These are phyloP conservation scores for Larix kaempferi DNA, from an alignment of 75 land plant species.

Conservation along the genomic window DNA sequence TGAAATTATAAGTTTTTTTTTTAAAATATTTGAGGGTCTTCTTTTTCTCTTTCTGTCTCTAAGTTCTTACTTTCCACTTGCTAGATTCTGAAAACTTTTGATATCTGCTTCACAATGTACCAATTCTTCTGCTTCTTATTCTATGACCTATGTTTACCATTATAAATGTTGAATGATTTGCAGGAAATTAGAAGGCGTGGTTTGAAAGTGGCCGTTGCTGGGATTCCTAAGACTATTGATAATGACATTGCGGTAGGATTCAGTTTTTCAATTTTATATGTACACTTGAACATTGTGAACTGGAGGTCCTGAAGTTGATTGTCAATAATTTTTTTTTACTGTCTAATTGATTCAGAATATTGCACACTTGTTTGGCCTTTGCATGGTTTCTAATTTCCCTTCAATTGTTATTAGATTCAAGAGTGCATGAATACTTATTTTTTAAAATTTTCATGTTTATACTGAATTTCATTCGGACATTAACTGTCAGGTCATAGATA, in stretches of 20 bases:
- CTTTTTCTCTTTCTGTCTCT: too few relatives aligned
- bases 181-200: slow-evolving; percentile 36
- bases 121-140: slow-evolving; percentile 1
- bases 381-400: background rate
- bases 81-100: background rate
- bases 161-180: slow-evolving; percentile 1
- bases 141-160: background rate
- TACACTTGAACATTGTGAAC: background rate
- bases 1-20: too few relatives aligned
- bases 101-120: slow-evolving; percentile 2
- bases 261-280: background rate
- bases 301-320: background rate
- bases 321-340: background rate
- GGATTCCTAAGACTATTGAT: slow-evolving; percentile 57
- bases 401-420: background rate
- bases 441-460: background rate
- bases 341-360: background rate
- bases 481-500: slow-evolving; percentile 66
- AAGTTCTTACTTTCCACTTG: background rate
- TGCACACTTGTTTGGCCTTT: background rate
- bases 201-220: slow-evolving; percentile 39
- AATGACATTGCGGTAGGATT: slow-evolving; percentile 42
- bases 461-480: slow-evolving; percentile 13
- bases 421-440: background rate
- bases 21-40: too few relatives aligned